phyloP scores from a whole-genome alignment of 2,329 filamentous ascomycete genomes.

The Pseudonectria foliicola region DNA sequence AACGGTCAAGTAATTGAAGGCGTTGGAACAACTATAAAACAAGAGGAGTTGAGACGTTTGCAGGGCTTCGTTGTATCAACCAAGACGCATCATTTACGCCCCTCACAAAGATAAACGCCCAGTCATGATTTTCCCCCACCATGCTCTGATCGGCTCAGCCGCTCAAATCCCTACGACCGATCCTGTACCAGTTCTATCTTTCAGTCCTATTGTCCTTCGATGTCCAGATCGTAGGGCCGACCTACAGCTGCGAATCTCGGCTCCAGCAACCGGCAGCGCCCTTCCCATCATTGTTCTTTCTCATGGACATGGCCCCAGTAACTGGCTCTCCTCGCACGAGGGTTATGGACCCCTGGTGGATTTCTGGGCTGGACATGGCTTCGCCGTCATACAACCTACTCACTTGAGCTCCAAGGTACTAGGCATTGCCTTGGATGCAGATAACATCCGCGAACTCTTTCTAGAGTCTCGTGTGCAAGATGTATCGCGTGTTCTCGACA shows the following conservation, averaged over 20 bases:
- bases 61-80: too few species aligned
- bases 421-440: neutral
- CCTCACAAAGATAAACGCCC: too few species aligned
- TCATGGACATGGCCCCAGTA: constrained; percentile 20
- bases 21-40: too few species aligned
- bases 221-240: constrained; percentile 12
- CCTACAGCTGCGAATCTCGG: constrained; percentile 18
- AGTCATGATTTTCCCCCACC: constrained; percentile 17
- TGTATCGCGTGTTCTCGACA: constrained; percentile 17
- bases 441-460: constrained; percentile 12
- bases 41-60: too few species aligned
- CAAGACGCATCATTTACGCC: too few species aligned
- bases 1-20: too few species aligned
- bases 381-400: constrained; percentile 22
- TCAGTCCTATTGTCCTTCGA: constrained; percentile 15
- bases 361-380: constrained; percentile 21
- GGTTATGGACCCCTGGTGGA: constrained; percentile 19
- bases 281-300: constrained; percentile 21
- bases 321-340: constrained; percentile 19
- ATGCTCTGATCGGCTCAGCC: constrained; percentile 16
- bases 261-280: constrained; percentile 4
- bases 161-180: constrained; percentile 14
- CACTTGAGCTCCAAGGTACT: constrained; percentile 18
- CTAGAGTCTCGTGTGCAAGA: constrained; percentile 16
- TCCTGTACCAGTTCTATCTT: constrained; percentile 14